phyloP scores from a whole-genome alignment of 352 stramenopile genomes.

The Saprolegnia diclina region DNA sequence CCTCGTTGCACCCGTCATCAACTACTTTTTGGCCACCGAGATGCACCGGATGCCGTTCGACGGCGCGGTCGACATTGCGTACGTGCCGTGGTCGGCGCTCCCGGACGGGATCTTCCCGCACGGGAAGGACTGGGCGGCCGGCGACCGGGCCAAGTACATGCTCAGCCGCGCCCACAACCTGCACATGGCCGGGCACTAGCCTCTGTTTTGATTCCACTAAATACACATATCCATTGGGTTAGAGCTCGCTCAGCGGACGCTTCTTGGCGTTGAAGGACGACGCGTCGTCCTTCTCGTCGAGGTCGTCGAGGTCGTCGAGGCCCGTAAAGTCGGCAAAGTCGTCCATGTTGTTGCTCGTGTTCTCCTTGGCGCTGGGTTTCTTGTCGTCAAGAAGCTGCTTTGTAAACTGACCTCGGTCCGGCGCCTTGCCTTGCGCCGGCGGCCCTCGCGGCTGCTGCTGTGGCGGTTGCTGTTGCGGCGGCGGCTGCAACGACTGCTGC shows the following conservation, averaged over 20 bases:
- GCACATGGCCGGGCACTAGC: slow-evolving; percentile 36
- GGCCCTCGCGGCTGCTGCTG: slow-evolving; percentile 3
- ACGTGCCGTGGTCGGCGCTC: slow-evolving; percentile 63
- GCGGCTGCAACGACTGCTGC: background rate
- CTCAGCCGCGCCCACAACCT: slow-evolving; percentile 62
- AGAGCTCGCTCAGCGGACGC: slow-evolving; percentile 13
- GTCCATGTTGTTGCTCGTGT: slow-evolving; percentile 43
- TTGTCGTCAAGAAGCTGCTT: slow-evolving; percentile 28
- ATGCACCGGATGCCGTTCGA: slow-evolving; percentile 28
- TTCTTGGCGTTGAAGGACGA: slow-evolving; percentile 30
- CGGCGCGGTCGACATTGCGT: slow-evolving; percentile 45
- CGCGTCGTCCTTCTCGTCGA: slow-evolving; percentile 34
- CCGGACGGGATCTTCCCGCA: slow-evolving; percentile 55
- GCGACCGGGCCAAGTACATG: slow-evolving; percentile 74
- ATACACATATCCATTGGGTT: slow-evolving; percentile 28
- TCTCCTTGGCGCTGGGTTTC: slow-evolving; percentile 13
- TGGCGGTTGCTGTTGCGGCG: background rate
- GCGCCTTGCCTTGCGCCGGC: background rate
- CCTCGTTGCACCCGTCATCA: slow-evolving; percentile 49
- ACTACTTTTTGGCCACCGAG: slow-evolving; percentile 80
- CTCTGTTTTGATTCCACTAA: slow-evolving; percentile 8
- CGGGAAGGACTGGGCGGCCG: slow-evolving; percentile 49
- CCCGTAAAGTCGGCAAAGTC: slow-evolving; percentile 71
- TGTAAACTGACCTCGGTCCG: background rate
- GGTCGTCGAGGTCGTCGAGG: slow-evolving; percentile 69